Evolutionary conservation across 164 flowering plant genomes (phyloP).

Genomic region (Vitis rotundifolia): DNA sequence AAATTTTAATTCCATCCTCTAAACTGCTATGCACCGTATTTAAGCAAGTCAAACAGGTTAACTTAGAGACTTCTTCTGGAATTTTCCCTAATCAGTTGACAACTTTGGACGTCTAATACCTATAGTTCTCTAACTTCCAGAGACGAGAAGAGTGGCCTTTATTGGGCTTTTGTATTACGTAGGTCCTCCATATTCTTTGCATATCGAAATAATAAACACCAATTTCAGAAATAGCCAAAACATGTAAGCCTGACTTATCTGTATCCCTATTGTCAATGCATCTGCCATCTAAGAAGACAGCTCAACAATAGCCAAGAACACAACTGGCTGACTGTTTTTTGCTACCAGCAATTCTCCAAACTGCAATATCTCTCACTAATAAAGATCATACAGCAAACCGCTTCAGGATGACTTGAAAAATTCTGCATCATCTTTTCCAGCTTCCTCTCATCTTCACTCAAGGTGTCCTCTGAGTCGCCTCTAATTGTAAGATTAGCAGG

Average conservation of each 20-base stretch:
- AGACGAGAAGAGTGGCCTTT: too few species aligned
- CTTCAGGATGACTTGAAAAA: too few species aligned
- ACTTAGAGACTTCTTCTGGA: too few species aligned
- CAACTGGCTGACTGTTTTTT: slow-evolving; percentile 71
- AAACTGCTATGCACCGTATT: too few species aligned
- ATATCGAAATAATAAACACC: slow-evolving; percentile 83
- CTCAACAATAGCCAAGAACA: slow-evolving; percentile 89
- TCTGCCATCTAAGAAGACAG: slow-evolving; percentile 69
- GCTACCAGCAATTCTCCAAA: slow-evolving; percentile 72
- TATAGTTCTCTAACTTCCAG: too few species aligned
- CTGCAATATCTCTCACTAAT: slow-evolving; percentile 79
- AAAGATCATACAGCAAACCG: too few species aligned
- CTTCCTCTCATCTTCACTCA: slow-evolving; percentile 75
- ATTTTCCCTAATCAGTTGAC: too few species aligned
- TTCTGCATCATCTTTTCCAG: slow-evolving; percentile 75
- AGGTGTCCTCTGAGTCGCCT: slow-evolving; percentile 47
- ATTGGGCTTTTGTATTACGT: slow-evolving; percentile 57
- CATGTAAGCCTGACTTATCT: slow-evolving; percentile 45
- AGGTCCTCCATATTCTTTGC: slow-evolving; percentile 63
- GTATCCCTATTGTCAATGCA: slow-evolving; percentile 20
- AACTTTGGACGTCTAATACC: too few species aligned
- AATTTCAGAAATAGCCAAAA: slow-evolving; percentile 80
- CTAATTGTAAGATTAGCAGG: slow-evolving; percentile 29
- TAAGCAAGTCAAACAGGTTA: too few species aligned
- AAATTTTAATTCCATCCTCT: too few species aligned